Evolutionary conservation across 2,329 filamentous ascomycete species (phyloP), one percentile per base, ranked within the genome.

Genomic region (Cladophialophora carrionii): DNA sequence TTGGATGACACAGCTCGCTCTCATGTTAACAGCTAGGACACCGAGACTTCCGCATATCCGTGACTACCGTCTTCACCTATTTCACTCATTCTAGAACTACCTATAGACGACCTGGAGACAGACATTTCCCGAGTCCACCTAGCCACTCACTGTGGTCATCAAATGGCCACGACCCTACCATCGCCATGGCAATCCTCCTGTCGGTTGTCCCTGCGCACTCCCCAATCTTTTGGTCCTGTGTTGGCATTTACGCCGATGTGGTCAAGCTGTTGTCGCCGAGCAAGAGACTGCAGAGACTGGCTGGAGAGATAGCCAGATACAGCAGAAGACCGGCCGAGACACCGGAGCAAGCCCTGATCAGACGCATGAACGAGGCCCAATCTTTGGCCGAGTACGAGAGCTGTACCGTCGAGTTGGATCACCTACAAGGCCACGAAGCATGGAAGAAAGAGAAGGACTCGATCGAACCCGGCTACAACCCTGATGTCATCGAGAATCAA

Each of bases 371-470:
- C 62, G 70, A 91, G 87, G 90, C 91, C 67, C 83, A 86, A 65
- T 85, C 85, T 0, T 84, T 88, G 71, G 79, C 83, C 57, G 87
- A 92, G 74, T 97, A 93, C 92, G 85, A 88, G 70, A 80, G 80
- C 17, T 89, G 90, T 9, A 93, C 93, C 2, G 83, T 82, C 51
- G 88, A 93, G 73, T 84, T 97, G 51, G 93, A 97, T 74, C 76
- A 83, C 9, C 80, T 96, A 14, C 91, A 96, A 75, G 88, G 88
- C 53, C 92, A 94, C 73, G 88, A 94, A 70, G 78, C 81, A 31
- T 96, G 93, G 93, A 96, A 96, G 75, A 76, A 82, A 34, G 85
- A 90, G 57, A 78, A 84, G 8, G 82, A 85, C 57, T 86, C 83
- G 4, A 60, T 70, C 41, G 69, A 71, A n/a, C 80, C 84, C 54